A percentile compares a stretch with the other conserved stretches of the same genome.
phyloP scores from a whole-genome alignment of 352 stramenopile species.

The Phytopythium kandeliae region DNA sequence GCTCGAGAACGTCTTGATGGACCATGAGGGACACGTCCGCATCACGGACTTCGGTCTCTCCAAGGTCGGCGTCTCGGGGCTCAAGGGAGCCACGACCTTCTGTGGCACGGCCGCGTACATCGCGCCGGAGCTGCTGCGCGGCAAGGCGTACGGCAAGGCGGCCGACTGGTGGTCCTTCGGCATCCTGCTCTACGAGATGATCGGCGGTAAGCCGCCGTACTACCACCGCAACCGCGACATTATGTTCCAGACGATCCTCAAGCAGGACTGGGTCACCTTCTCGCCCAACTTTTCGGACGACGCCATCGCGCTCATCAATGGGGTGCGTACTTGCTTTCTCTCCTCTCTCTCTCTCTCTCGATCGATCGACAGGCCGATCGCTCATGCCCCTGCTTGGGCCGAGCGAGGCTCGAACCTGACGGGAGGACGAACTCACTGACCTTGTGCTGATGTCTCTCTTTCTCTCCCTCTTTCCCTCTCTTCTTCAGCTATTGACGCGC shows the following conservation, averaged over 20 bases:
- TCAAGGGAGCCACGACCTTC: constrained; percentile 89
- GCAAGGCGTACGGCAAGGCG: constrained; percentile 86
- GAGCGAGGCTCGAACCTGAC: constrained; percentile 5
- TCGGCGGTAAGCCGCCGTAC: constrained; percentile 88
- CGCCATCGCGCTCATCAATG: constrained; percentile 89
- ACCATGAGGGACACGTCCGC: constrained; percentile 92
- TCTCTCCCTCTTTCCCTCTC: neutral
- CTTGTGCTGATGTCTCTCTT: too few relatives aligned
- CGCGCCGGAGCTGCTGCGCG: constrained; percentile 88
- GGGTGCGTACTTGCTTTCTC: constrained; percentile 47
- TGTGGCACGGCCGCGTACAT: constrained; percentile 94
- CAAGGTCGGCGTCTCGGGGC: constrained; percentile 86
- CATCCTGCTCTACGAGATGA: constrained; percentile 95
- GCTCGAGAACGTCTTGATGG: constrained; percentile 94
- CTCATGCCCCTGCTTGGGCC: too few relatives aligned
- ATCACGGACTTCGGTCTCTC: constrained; percentile 94
- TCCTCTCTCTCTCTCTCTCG: constrained; percentile 1
- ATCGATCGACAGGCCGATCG: too few relatives aligned
- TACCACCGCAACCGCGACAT: constrained; percentile 90
- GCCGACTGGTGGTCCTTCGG: constrained; percentile 96
- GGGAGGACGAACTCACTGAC: constrained; percentile 12
- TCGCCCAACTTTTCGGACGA: constrained; percentile 90
- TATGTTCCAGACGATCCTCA: constrained; percentile 91
- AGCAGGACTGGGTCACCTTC: constrained; percentile 94
- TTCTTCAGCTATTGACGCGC: constrained; percentile 90